Conservation (phyloP, 2,329 filamentous ascomycete species). For the Monilinia fructigena region DNA sequence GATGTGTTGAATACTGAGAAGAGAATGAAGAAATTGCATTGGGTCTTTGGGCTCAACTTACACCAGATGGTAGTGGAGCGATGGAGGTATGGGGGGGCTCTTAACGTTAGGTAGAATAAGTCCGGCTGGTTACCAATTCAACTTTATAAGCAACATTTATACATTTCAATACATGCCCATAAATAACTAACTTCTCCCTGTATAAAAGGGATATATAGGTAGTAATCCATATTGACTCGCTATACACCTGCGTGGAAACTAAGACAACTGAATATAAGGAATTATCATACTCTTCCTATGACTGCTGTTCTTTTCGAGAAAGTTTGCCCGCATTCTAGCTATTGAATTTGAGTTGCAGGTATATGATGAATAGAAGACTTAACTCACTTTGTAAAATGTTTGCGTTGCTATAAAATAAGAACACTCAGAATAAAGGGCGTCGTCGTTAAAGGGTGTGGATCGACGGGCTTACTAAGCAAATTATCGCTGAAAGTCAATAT, state of each 20-base stretch:
- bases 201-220: background rate
- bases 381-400: background rate
- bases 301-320: background rate
- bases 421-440: background rate
- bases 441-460: background rate
- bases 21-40: background rate
- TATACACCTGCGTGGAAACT: background rate
- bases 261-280: background rate
- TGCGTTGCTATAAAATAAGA: background rate
- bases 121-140: background rate
- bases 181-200: background rate
- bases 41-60: background rate
- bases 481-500: constrained; percentile 1
- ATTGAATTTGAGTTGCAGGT: background rate
- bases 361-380: background rate
- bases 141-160: background rate
- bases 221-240: background rate
- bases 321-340: background rate
- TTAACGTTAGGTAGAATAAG: background rate
- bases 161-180: background rate
- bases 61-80: background rate
- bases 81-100: background rate
- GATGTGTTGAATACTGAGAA: background rate
- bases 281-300: background rate
- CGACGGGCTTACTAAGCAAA: constrained; percentile 9